A percentile compares a stretch with the other conserved stretches of the same genome.
Conservation (phyloP, 2,329 filamentous ascomycete species). For the Alternaria conjuncta region DNA sequence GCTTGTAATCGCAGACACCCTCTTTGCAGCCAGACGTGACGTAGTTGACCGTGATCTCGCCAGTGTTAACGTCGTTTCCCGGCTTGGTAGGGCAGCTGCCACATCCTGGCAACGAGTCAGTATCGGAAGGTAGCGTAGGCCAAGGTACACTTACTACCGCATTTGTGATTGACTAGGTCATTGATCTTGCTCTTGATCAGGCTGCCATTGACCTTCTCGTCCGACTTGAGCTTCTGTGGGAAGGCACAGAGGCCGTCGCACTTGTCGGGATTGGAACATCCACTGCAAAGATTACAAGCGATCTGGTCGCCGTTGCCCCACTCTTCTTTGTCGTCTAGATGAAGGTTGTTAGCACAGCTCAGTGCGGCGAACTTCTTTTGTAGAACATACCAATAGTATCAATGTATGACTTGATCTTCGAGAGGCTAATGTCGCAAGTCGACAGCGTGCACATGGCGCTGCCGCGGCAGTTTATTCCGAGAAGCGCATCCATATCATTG, state of each 20-base stretch:
- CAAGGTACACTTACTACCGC: neutral
- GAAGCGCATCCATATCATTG: neutral
- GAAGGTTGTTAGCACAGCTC: neutral
- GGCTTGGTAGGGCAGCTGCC: neutral
- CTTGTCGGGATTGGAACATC: neutral
- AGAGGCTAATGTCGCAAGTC: neutral
- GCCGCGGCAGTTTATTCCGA: neutral
- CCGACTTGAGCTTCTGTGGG: neutral
- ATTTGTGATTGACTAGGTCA: neutral
- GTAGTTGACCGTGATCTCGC: constrained; percentile 6
- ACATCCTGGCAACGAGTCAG: neutral
- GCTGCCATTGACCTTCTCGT: neutral
- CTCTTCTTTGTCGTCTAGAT: neutral
- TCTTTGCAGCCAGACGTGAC: neutral
- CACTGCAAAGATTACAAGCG: neutral
- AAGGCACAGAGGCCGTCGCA: neutral
- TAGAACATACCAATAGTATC: neutral
- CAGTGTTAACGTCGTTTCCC: constrained; percentile 1
- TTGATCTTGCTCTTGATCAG: neutral
- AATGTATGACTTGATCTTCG: neutral
- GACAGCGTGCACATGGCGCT: neutral
- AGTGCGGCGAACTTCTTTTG: neutral
- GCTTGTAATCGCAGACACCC: neutral
- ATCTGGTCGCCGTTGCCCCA: neutral
- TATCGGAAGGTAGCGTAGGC: neutral